Evolutionary conservation across 139 green algal genomes (phyloP), one percentile per base, ranked within the genome.

Genomic region (Nannochloris sp.): DNA sequence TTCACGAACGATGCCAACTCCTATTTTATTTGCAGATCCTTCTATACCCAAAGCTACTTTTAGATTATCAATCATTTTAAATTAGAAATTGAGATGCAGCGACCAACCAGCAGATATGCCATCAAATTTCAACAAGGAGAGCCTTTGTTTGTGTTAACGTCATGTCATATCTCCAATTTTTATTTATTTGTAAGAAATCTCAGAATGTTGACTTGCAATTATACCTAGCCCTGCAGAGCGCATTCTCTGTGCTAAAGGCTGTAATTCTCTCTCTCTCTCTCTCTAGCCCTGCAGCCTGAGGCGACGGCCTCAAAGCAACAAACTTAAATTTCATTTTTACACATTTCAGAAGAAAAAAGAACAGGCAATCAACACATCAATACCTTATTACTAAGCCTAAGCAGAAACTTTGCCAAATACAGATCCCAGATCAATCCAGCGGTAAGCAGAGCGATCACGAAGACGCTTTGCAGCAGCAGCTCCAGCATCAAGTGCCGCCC

Each of bases 21-120:
- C 90, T 23, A 95, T 76, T 65, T 97, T 97, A 66, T 97, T 97
- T 29, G 90, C 90, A 5, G 76, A 89, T 14, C 90, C 90, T 68
- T 96, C 90, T 19, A 96, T 87, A 23, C 89, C 89, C 2, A 96
- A 64, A 2, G 37, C 62, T 5, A 84, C 23, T 23, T 67, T 47
- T 46, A 63, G 33, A 4, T 65, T 62, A 24, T 59, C 51, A 33
- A 9, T 59, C 51, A 33, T 59, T 59, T 34, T 59, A 12, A n/a
- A n/a, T n/a, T n/a, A n/a, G n/a, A n/a, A n/a, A n/a, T n/a, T n/a
- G n/a, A n/a, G n/a, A n/a, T n/a, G n/a, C n/a, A n/a, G n/a, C n/a
- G n/a, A n/a, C n/a, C n/a, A n/a, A n/a, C n/a, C n/a, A n/a, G n/a
- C n/a, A n/a, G n/a, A n/a, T n/a, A n/a, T n/a, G n/a, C n/a, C n/a